These are phyloP conservation scores for Pythium guiyangense DNA, from an alignment of 352 stramenopile species.

Conservation along the genomic window DNA sequence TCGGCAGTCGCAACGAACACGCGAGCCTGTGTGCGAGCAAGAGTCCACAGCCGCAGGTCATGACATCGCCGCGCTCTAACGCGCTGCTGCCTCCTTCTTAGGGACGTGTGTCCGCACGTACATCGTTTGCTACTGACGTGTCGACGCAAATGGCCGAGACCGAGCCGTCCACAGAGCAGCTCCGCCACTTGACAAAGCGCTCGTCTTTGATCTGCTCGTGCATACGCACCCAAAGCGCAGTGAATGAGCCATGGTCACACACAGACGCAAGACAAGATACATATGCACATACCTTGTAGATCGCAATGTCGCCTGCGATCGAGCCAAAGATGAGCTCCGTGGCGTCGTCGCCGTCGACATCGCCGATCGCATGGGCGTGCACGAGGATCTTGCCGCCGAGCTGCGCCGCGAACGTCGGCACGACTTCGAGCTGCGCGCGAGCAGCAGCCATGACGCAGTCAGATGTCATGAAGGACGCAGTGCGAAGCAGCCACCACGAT, in stretches of 20 bases:
- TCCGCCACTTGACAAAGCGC: slow-evolving; percentile 47
- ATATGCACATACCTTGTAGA: slow-evolving; percentile 52
- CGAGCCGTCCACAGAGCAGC: slow-evolving; percentile 58
- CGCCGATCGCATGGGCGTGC: slow-evolving; percentile 58
- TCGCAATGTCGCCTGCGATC: slow-evolving; percentile 46
- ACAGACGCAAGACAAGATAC: background rate
- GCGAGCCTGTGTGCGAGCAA: slow-evolving; percentile 24
- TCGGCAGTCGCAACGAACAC: slow-evolving; percentile 77
- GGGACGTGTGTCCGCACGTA: slow-evolving; percentile 13
- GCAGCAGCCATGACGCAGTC: background rate
- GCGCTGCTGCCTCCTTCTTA: too few relatives aligned
- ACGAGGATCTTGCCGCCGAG: slow-evolving; percentile 65
- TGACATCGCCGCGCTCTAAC: background rate
- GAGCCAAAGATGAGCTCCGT: slow-evolving; percentile 69
- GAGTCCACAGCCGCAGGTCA: too few relatives aligned
- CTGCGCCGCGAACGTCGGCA: slow-evolving; percentile 50
- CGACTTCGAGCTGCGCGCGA: slow-evolving; percentile 49
- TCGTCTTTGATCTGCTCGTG: slow-evolving; percentile 39
- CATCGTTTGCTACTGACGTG: slow-evolving; percentile 24
- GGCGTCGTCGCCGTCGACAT: slow-evolving; percentile 62
- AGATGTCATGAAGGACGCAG: background rate
- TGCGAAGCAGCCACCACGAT: background rate
- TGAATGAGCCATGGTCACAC: background rate
- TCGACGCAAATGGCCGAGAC: slow-evolving; percentile 70
- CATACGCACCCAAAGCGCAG: background rate